Base-by-base conservation (phyloP, 768 basidiomycete genomes). In the Suillus cothurnatus region DNA sequence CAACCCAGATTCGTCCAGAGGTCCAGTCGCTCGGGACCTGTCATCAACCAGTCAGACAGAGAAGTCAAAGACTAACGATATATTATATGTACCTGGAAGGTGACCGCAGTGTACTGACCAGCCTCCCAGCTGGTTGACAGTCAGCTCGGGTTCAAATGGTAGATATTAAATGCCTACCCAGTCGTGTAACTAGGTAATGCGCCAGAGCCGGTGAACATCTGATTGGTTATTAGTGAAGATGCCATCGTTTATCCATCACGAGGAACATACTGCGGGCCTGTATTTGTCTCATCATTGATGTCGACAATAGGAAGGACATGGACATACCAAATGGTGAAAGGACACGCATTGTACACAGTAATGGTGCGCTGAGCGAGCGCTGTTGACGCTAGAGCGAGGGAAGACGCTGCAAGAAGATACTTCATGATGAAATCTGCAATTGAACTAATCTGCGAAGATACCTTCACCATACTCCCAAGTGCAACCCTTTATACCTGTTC, bases 251-350 rank as follows among this genome's bases (percentile, higher is more conserved):
- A 17, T 32, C 41, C 32, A 47, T 31, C 1, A 32, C n/a, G n/a
- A 17, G 26, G 34, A 34, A 66, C 74, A 62, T 72, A 83, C 78
- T 43, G 81, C 84, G 50, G 83, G 85, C 84, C 84, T 84, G 60
- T n/a, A 58, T 23, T 36, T 6, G 23, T 17, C 17, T 64, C 5
- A 34, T 39, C 28, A 39, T 17, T 8, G 61, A 45, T 53, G 28
- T 31, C 19, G 52, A 34, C 32, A 26, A 31, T 12, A 62, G n/a
- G 23, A 36, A 9, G 15, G 17, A 52, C 15, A 39, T 3, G 7
- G 50, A n/a, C 45, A 60, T 31, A 88, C 89, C 89, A 90, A 66
- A 90, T 82, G 4, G 88, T 90, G 75, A 88, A 90, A 0, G 87
- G 82, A 70, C 89, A 90, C 3, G 76, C 80, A 76, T 90, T 91